Percentiles rank a stretch among this genome's conserved stretches.
Evolutionary conservation across 768 basidiomycete genomes (phyloP).

Genomic region (Phaeolepiota aurea): DNA sequence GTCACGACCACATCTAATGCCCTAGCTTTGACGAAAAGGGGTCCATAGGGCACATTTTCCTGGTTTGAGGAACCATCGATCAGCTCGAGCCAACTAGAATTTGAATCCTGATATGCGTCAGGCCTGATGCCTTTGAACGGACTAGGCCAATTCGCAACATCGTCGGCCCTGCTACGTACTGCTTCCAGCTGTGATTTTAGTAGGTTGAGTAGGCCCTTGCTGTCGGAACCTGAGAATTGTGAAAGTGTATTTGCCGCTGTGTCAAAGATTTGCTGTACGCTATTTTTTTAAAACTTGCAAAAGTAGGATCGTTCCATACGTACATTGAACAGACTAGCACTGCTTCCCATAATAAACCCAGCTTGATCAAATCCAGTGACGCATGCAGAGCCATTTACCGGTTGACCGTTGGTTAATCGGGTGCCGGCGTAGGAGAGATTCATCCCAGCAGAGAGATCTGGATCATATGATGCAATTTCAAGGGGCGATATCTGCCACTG

Average conservation of each 20-base stretch:
- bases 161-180: constrained; percentile 43
- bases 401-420: constrained; percentile 45
- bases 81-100: constrained; percentile 46
- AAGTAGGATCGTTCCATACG: too few relatives aligned
- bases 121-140: constrained; percentile 44
- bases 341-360: constrained; percentile 68
- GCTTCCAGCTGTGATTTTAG: constrained; percentile 36
- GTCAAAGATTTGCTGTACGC: constrained; percentile 40
- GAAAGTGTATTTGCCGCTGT: constrained; percentile 31
- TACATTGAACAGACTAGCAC: constrained; percentile 63
- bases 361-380: constrained; percentile 70
- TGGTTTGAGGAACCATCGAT: constrained; percentile 66
- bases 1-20: constrained; percentile 70
- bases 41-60: constrained; percentile 66
- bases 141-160: constrained; percentile 67
- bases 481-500: constrained; percentile 42
- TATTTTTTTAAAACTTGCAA: too few relatives aligned
- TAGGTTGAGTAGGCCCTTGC: constrained; percentile 36
- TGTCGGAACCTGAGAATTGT: constrained; percentile 26
- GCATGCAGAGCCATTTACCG: constrained; percentile 50
- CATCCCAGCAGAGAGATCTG: constrained; percentile 60
- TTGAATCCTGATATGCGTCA: constrained; percentile 44
- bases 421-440: constrained; percentile 62
- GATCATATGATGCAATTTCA: constrained; percentile 72
- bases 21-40: constrained; percentile 62